These are phyloP conservation scores for Fusarium solani-melongenae DNA, from an alignment of 2,329 filamentous ascomycete genomes.

Conservation along the genomic window DNA sequence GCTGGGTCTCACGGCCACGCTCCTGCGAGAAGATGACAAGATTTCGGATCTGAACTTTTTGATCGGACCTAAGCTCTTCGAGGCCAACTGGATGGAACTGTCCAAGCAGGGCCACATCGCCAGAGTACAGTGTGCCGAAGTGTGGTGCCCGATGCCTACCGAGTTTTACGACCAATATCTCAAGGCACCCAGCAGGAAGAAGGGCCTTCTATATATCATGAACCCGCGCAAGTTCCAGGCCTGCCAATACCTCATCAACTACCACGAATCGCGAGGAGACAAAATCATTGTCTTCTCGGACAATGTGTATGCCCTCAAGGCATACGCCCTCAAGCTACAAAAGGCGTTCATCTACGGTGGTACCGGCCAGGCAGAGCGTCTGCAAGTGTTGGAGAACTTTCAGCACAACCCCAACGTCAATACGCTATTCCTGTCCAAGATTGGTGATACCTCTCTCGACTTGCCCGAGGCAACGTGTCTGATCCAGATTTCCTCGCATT, in stretches of 20 bases:
- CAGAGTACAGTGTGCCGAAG: constrained; percentile 95
- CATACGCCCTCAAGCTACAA: constrained; percentile 83
- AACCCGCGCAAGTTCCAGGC: constrained; percentile 98
- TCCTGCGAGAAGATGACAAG: constrained; percentile 97
- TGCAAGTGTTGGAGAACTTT: constrained; percentile 91
- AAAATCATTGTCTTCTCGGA: constrained; percentile 99
- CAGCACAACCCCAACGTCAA: constrained; percentile 91
- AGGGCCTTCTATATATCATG: constrained; percentile 84
- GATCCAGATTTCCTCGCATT: constrained; percentile 97
- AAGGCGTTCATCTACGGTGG: constrained; percentile 94
- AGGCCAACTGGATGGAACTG: constrained; percentile 99
- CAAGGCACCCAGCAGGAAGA: constrained; percentile 66
- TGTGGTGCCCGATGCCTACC: constrained; percentile 99
- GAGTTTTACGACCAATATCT: constrained; percentile 98
- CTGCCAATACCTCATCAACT: constrained; percentile 97
- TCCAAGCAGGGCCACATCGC: constrained; percentile 97
- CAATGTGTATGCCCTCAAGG: constrained; percentile 91
- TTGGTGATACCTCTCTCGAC: constrained; percentile 98
- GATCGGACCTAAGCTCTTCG: constrained; percentile 96
- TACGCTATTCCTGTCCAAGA: constrained; percentile 96
- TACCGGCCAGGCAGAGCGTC: constrained; percentile 86
- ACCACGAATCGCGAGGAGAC: constrained; percentile 92
- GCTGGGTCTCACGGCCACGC: constrained; percentile 90
- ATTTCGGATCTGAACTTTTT: constrained; percentile 97
- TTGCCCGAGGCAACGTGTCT: constrained; percentile 95